Base-by-base conservation (phyloP, 352 stramenopile species). In the Globisporangium lucens region DNA sequence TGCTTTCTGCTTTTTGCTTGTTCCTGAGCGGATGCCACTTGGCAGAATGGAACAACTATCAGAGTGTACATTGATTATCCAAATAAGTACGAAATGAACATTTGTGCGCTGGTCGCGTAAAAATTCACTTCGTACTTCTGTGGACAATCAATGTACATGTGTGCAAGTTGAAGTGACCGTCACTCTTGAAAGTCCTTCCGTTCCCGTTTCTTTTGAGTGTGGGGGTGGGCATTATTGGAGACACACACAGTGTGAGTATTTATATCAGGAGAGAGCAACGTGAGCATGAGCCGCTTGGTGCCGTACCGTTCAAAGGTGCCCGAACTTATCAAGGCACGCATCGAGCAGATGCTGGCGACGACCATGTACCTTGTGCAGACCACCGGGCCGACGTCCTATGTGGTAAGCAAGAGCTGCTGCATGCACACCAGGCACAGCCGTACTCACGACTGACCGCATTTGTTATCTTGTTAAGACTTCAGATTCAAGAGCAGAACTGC, bases 301-400 rank as follows among this genome's bases (percentile, higher is more conserved):
- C 74, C 85, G 67, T 95, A 82, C 67, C 76, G 83, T 24, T 56
- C 70, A 8, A 95, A 93, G 66, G 69, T 66, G n/a, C 69, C 87
- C 0, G 75, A 77, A 33, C 53, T 73, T 2, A 68, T 93, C 47
- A 74, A 74, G 35, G 55, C 74, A 62, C 80, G 82, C 46, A 93
- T 95, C 38, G 79, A 91, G 47, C 62, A 90, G 69, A 93, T 80
- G 57, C 71, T 89, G 2, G 68, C 33, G 27, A 80, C 69, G 15
- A 93, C 85, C 4, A 90, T 95, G 85, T 95, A 93, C 60, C 72
- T 95, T 27, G 83, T 93, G 58, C 83, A 92, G 76, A 93, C 83
- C 9, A 86, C 74, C 0, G 85, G 87, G 1, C 85, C 85, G 38
- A 95, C 87, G 30, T 91, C 81, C 17, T 93, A 91, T 53, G 82